Evolutionary conservation across 2,329 filamentous ascomycete species (phyloP), one percentile per base, ranked within the genome.

Genomic region (Aspergillus oerlinghausenensis): DNA sequence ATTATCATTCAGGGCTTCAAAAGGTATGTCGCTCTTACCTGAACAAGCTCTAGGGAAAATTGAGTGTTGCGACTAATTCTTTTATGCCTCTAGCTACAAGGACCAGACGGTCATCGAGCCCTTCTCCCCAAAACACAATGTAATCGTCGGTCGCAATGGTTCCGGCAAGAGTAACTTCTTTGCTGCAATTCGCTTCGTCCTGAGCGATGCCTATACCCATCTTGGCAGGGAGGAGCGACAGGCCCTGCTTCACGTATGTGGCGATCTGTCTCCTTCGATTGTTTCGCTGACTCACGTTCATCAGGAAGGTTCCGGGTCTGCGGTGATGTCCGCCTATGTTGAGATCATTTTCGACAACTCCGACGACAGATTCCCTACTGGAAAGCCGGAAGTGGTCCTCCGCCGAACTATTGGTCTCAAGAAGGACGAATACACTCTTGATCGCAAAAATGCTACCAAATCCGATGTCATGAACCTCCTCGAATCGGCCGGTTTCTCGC

Each of bases 1-100:
- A 97, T 97, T 75, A 97, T 97, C 76, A 97, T 99, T 73, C 94
- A 99, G 77, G 94, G 94, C 86, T 99, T 99, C 80, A 99, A 99
- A 80, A 97, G 92, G 92, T 95, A 76, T 65, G 77, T 70, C 55
- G 29, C 14, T 17, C 9, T 47, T 26, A 23, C 7, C 10, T 23
- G 21, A 14, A 14, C 21, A 10, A 47, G 3, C 21, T 2, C 1
- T 11, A 21, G 9, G 3, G 6, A 25, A 25, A 25, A 2, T 23
- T 14, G 23, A 25, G 21, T 0, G 43, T 23, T 47, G 43, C 21
- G 21, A 26, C 43, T 47, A 26, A 47, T 1, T 58, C 52, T 7
- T 25, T 17, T 1, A 5, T 4, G 21, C 7, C 21, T 54, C 55
- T 68, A 96, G 92, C 83, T 99, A 99, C 85, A 99, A 99, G 82